Evolutionary conservation across 179 eudicot genomes (phyloP).

Genomic region (Beta lomatogona): DNA sequence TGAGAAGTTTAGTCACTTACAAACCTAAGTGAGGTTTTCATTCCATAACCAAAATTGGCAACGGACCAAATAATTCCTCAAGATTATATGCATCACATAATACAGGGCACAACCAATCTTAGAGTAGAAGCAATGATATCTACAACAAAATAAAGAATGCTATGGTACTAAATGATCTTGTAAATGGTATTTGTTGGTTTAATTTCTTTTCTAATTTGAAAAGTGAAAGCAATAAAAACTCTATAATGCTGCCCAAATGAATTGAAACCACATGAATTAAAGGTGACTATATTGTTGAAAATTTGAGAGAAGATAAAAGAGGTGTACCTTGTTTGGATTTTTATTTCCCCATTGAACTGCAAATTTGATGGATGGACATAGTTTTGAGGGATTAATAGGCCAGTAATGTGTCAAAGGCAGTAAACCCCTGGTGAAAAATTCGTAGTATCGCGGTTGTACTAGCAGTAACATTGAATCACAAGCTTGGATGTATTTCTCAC

Average conservation of each 20-base stretch:
- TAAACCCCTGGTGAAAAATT: slow-evolving; percentile 59
- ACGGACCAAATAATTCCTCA: too few species aligned
- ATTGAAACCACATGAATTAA: neutral
- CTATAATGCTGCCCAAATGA: too few species aligned
- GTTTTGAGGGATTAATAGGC: slow-evolving; percentile 40
- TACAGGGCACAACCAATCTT: too few species aligned
- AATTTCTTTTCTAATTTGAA: neutral
- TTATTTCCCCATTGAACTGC: slow-evolving; percentile 49
- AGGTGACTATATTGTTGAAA: neutral
- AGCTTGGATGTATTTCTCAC: slow-evolving; percentile 64
- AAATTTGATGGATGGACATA: slow-evolving; percentile 43
- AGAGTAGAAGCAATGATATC: too few species aligned
- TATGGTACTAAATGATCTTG: too few species aligned
- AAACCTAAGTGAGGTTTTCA: too few species aligned
- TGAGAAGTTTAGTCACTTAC: too few species aligned
- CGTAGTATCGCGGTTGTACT: slow-evolving; percentile 46
- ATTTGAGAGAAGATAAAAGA: neutral
- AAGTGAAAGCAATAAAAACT: neutral
- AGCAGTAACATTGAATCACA: slow-evolving; percentile 59
- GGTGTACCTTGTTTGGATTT: slow-evolving; percentile 30
- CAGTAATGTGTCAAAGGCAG: slow-evolving; percentile 48
- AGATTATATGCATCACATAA: too few species aligned
- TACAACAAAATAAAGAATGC: too few species aligned
- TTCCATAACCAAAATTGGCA: too few species aligned
- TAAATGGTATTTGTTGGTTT: neutral